phyloP scores from a whole-genome alignment of 2,329 filamentous ascomycete genomes.

The Trichoderma sp. region DNA sequence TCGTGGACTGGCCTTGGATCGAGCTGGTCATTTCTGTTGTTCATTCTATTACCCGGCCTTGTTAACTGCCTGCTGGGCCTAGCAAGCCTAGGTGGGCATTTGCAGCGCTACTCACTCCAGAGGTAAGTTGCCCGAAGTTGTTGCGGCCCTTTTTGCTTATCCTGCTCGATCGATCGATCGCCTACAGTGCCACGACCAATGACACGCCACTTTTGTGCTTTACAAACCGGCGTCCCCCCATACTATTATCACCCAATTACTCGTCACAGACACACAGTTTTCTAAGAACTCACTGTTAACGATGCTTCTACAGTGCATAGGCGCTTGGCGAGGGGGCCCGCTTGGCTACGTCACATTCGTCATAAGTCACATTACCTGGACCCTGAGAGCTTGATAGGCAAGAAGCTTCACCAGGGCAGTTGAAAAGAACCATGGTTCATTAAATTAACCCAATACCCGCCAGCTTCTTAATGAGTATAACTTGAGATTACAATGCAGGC shows the following conservation, averaged over 20 bases:
- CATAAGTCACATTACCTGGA: slow-evolving; percentile 5
- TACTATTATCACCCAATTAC: slow-evolving; percentile 5
- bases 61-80: not conserved
- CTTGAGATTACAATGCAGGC: slow-evolving; percentile 36
- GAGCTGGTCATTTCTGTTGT: not conserved
- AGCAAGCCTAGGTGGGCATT: not conserved
- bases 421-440: not conserved
- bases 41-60: not conserved
- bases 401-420: not conserved
- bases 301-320: slow-evolving; percentile 16
- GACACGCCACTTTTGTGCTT: slow-evolving; percentile 20
- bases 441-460: not conserved
- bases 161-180: slow-evolving; percentile 40
- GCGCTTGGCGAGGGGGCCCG: slow-evolving; percentile 4
- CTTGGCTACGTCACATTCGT: slow-evolving; percentile 23
- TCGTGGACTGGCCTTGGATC: not conserved
- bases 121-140: slow-evolving; percentile 21
- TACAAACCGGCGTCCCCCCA: slow-evolving; percentile 31
- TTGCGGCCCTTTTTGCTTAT: slow-evolving; percentile 29
- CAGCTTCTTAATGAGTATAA: not conserved
- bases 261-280: not conserved
- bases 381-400: slow-evolving; percentile 1
- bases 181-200: slow-evolving; percentile 32
- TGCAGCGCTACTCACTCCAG: not conserved
- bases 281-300: not conserved